Conservation (phyloP, 768 basidiomycete species). For the Dendrothele bispora region DNA sequence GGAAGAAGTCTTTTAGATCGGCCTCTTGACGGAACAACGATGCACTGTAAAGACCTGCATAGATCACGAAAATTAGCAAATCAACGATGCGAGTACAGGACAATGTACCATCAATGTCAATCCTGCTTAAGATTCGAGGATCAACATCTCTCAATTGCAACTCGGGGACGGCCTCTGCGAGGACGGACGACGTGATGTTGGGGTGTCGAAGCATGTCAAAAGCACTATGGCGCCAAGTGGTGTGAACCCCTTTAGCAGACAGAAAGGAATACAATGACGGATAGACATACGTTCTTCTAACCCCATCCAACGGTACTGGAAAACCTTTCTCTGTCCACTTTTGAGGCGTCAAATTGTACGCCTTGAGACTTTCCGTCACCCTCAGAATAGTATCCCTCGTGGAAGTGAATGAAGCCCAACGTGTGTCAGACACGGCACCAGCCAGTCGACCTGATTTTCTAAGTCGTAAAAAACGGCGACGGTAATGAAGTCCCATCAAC, state of each 20-base stretch:
- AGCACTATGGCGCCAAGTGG: constrained; percentile 61
- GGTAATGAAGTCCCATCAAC: constrained; percentile 8
- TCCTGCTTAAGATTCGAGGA: constrained; percentile 52
- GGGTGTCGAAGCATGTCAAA: constrained; percentile 72
- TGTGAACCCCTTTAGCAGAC: neutral
- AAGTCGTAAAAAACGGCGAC: neutral
- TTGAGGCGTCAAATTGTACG: constrained; percentile 39
- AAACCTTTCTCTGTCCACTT: constrained; percentile 43
- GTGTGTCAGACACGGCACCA: constrained; percentile 44
- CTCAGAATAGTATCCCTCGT: constrained; percentile 32
- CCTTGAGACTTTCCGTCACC: constrained; percentile 36
- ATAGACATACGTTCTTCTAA: constrained; percentile 37
- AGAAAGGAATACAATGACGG: neutral
- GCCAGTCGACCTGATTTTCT: constrained; percentile 35
- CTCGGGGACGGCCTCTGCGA: constrained; percentile 47
- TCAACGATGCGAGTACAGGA: too few relatives aligned
- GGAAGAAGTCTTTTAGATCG: constrained; percentile 70
- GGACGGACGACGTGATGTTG: constrained; percentile 39
- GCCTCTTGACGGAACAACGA: constrained; percentile 73
- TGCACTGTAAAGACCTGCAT: constrained; percentile 58
- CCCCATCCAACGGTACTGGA: constrained; percentile 44
- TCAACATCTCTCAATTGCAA: constrained; percentile 53
- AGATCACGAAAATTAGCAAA: neutral
- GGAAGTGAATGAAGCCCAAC: constrained; percentile 40
- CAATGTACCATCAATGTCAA: constrained; percentile 70